These are phyloP conservation scores for Cordyceps fumosorosea DNA, from an alignment of 2,329 filamentous ascomycete species.

Conservation along the genomic window DNA sequence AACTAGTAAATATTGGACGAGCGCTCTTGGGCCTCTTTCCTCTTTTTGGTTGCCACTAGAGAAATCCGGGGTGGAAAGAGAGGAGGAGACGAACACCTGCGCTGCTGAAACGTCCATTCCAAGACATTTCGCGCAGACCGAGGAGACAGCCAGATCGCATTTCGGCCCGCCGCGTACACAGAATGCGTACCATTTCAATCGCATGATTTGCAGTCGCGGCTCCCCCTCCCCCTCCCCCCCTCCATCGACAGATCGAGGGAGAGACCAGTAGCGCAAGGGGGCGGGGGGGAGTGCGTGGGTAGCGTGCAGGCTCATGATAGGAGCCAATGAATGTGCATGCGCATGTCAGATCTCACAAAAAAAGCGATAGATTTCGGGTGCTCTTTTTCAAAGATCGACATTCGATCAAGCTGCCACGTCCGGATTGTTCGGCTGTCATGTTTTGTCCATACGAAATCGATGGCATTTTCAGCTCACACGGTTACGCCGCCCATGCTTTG, in stretches of 20 bases:
- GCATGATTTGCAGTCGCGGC: not conserved
- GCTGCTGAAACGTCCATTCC: not conserved
- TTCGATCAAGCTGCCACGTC: not conserved
- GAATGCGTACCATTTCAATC: not conserved
- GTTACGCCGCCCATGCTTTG: not conserved
- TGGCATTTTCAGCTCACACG: not conserved
- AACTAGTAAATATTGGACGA: not conserved
- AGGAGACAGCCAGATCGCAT: not conserved
- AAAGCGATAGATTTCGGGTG: not conserved
- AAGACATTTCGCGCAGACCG: not conserved
- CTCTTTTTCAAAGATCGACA: not conserved
- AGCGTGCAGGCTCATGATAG: not conserved
- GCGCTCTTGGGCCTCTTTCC: not conserved
- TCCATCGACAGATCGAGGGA: not conserved
- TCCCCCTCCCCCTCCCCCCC: not conserved
- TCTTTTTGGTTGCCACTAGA: not conserved
- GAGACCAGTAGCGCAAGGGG: not conserved
- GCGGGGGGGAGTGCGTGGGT: no score
- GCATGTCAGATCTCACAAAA: slow-evolving; percentile 2
- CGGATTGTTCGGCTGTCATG: not conserved
- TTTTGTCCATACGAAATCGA: not conserved
- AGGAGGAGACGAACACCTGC: not conserved
- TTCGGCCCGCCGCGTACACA: not conserved
- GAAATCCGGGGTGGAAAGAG: not conserved
- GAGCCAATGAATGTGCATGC: not conserved